A percentile compares a stretch with the other conserved stretches of the same genome.
Conservation (phyloP, 352 stramenopile genomes). For the Phytophthora capsici region DNA sequence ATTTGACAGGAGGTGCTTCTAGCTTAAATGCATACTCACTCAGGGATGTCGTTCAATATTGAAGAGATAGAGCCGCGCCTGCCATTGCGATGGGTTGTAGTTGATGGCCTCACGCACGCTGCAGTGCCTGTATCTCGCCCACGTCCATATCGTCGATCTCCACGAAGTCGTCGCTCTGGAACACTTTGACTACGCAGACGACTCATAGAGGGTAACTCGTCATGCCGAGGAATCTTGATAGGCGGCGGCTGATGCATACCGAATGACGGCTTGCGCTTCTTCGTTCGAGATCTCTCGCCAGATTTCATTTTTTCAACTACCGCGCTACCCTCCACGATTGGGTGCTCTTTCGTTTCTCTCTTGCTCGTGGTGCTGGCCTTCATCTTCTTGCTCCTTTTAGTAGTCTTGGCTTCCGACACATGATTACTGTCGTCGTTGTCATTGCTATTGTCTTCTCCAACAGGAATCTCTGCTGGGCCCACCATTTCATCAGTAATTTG, state of each 20-base stretch:
- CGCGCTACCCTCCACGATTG: neutral
- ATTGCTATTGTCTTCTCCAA: neutral
- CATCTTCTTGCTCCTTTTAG: conserved; percentile 36
- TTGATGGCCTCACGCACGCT: conserved; percentile 49
- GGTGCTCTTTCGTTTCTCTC: neutral
- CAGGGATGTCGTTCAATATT: conserved; percentile 63
- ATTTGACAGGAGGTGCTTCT: conserved; percentile 6
- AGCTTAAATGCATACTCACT: conserved; percentile 30
- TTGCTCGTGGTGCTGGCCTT: conserved; percentile 19
- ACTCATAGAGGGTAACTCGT: conserved; percentile 43
- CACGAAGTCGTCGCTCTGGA: conserved; percentile 39
- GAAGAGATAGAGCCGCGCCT: conserved; percentile 75
- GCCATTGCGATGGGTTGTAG: conserved; percentile 59
- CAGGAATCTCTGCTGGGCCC: conserved; percentile 8
- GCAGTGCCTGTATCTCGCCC: conserved; percentile 15
- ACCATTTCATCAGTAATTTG: conserved; percentile 23
- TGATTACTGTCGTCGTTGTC: neutral
- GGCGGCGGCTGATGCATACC: conserved; percentile 50
- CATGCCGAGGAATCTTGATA: conserved; percentile 70
- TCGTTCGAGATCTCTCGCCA: conserved; percentile 12
- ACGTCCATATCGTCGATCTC: conserved; percentile 29
- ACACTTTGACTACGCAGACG: conserved; percentile 54
- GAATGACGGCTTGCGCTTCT: conserved; percentile 44
- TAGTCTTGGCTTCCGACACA: neutral
- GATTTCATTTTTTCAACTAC: conserved; percentile 11